Conservation (phyloP, 2,329 filamentous ascomycete species). For the Tolypocladium guangdongense region DNA sequence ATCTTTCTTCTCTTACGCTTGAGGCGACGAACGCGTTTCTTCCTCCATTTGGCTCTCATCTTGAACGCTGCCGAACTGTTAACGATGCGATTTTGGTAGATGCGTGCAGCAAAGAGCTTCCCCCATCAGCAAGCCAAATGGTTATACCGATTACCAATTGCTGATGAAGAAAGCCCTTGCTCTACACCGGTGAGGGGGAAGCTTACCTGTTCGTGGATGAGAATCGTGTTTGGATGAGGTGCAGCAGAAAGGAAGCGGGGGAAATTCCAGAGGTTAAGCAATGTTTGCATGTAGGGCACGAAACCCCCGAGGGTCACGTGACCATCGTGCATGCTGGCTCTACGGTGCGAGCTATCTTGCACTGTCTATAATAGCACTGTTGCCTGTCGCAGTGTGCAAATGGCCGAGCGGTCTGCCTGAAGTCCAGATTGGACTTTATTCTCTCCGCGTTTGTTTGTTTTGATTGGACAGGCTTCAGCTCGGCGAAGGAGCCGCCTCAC, state of each 20-base stretch:
- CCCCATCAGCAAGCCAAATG: neutral
- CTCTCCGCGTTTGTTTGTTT: neutral
- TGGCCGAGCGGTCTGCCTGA: neutral
- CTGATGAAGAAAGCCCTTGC: neutral
- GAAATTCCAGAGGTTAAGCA: conserved; percentile 18
- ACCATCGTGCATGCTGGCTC: neutral
- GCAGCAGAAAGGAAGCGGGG: conserved; percentile 19
- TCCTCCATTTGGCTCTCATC: conserved; percentile 98
- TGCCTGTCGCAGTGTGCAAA: neutral
- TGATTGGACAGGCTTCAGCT: neutral
- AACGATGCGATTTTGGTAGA: neutral
- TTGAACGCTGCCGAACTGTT: conserved; percentile 30
- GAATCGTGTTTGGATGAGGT: conserved; percentile 33
- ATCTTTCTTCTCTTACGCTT: conserved; percentile 99
- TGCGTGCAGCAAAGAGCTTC: neutral
- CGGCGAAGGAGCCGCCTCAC: neutral
- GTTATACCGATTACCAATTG: neutral
- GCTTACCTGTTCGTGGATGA: conserved; percentile 33
- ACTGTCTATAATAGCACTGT: neutral
- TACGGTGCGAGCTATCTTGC: neutral
- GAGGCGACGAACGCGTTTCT: conserved; percentile 98
- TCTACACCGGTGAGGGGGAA: neutral
- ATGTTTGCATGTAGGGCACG: conserved; percentile 22
- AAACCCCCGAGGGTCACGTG: conserved; percentile 26
- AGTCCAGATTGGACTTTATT: neutral